Evolutionary conservation across 768 basidiomycete species (phyloP).

Genomic region (Russula griseocarnosa): DNA sequence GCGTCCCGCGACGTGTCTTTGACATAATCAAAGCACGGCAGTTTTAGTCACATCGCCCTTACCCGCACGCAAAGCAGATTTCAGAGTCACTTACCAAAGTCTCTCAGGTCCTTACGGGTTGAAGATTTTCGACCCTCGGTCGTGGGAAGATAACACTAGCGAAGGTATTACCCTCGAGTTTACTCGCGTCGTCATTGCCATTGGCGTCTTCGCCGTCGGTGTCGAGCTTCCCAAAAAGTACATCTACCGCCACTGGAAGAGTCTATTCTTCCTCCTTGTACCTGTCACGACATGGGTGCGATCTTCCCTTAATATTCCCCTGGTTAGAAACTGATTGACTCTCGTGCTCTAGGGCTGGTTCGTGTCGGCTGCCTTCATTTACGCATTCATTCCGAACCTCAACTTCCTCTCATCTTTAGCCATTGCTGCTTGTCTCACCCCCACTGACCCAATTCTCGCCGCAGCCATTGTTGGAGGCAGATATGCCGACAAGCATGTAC

Average conservation of each 20-base stretch:
- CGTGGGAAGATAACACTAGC: slow-evolving; percentile 55
- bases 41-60: not conserved
- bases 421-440: slow-evolving; percentile 88
- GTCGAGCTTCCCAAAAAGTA: slow-evolving; percentile 97
- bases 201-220: slow-evolving; percentile 97
- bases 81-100: not conserved
- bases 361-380: slow-evolving; percentile 87
- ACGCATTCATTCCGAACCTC: slow-evolving; percentile 83
- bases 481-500: slow-evolving; percentile 97
- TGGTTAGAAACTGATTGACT: not conserved
- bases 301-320: slow-evolving; percentile 23
- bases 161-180: slow-evolving; percentile 79
- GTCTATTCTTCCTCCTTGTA: slow-evolving; percentile 77
- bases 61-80: not conserved
- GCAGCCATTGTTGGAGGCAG: slow-evolving; percentile 94
- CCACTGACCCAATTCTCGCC: slow-evolving; percentile 92
- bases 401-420: slow-evolving; percentile 86
- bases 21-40: not conserved
- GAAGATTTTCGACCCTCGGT: slow-evolving; percentile 74
- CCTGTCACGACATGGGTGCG: slow-evolving; percentile 83
- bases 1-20: not conserved
- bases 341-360: slow-evolving; percentile 74
- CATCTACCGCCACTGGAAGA: slow-evolving; percentile 89
- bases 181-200: slow-evolving; percentile 88
- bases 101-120: slow-evolving; percentile 75